Conservation (phyloP, 2,329 filamentous ascomycete species). For the Ascochyta lentis region DNA sequence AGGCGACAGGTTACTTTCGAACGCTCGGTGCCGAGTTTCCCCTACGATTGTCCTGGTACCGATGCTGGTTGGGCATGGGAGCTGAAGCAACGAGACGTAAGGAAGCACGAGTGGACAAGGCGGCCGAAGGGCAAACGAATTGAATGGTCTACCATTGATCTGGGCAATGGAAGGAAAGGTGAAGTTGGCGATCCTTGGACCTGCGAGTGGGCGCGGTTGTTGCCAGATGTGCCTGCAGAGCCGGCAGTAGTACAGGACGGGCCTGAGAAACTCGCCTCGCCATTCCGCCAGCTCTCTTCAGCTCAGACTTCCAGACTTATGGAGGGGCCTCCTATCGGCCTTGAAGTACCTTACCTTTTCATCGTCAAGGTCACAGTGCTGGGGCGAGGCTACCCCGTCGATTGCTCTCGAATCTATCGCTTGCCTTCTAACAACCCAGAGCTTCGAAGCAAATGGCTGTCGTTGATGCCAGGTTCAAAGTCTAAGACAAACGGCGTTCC, state of each 20-base stretch:
- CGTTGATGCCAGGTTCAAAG: slow-evolving; percentile 50
- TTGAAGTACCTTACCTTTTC: slow-evolving; percentile 49
- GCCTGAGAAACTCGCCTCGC: slow-evolving; percentile 22
- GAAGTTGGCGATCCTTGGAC: slow-evolving; percentile 83
- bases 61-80: slow-evolving; percentile 82
- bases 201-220: slow-evolving; percentile 81
- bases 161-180: slow-evolving; percentile 77
- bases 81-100: slow-evolving; percentile 65
- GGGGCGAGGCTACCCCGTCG: slow-evolving; percentile 71
- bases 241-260: slow-evolving; percentile 8
- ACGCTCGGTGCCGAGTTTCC: slow-evolving; percentile 79
- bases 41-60: slow-evolving; percentile 81
- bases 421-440: slow-evolving; percentile 66
- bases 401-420: slow-evolving; percentile 84
- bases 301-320: slow-evolving; percentile 38
- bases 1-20: slow-evolving; percentile 83
- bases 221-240: slow-evolving; percentile 41
- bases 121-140: slow-evolving; percentile 82
- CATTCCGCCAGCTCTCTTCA: slow-evolving; percentile 32
- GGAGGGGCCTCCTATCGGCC: slow-evolving; percentile 1
- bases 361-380: slow-evolving; percentile 72
- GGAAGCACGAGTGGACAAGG: slow-evolving; percentile 72
- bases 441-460: slow-evolving; percentile 75
- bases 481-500: slow-evolving; percentile 6
- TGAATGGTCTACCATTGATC: slow-evolving; percentile 75